Percentiles rank a stretch among this genome's conserved stretches.
Conservation (phyloP, 805 yeast species). For the Saturnispora sanitii region DNA sequence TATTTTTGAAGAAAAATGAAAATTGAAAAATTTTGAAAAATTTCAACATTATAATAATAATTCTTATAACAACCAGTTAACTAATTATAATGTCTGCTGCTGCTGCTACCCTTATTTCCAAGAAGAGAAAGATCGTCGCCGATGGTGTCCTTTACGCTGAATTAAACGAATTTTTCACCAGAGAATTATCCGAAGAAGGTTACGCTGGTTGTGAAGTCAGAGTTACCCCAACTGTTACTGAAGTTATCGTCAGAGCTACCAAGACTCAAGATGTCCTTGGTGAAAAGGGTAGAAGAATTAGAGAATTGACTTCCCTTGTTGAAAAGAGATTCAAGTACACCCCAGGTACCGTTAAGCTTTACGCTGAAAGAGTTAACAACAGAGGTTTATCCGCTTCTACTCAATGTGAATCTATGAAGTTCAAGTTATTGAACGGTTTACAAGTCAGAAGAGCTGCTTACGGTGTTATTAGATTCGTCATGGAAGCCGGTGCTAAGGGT, state of each 20-base stretch:
- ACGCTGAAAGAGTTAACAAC: conserved; percentile 98
- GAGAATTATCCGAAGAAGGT: conserved; percentile 99
- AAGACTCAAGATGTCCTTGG: conserved; percentile 98
- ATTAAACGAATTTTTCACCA: conserved; percentile 99
- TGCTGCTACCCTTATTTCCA: conserved; percentile 54
- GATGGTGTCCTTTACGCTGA: conserved; percentile 99
- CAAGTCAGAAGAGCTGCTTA: conserved; percentile 99
- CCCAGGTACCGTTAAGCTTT: conserved; percentile 86
- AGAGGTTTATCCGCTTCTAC: conserved; percentile 99
- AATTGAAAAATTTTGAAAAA: conserved; percentile 3
- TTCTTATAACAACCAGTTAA: background rate
- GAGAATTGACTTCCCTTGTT: conserved; percentile 93
- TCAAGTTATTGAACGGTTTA: conserved; percentile 96
- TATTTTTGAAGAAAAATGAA: background rate
- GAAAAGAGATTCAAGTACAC: conserved; percentile 98
- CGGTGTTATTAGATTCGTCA: conserved; percentile 99
- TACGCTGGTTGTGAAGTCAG: conserved; percentile 99
- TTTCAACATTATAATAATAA: background rate
- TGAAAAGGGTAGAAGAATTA: conserved; percentile 99
- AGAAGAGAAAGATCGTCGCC: conserved; percentile 99
- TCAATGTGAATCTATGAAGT: conserved; percentile 97
- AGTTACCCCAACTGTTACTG: conserved; percentile 96
- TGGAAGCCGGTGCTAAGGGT: conserved; percentile 99
- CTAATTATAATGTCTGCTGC: conserved; percentile 24
- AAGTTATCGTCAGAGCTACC: conserved; percentile 97